Evolutionary conservation across 176 grass and related monocot genomes (phyloP).

Genomic region (Panicum miliaceum): DNA sequence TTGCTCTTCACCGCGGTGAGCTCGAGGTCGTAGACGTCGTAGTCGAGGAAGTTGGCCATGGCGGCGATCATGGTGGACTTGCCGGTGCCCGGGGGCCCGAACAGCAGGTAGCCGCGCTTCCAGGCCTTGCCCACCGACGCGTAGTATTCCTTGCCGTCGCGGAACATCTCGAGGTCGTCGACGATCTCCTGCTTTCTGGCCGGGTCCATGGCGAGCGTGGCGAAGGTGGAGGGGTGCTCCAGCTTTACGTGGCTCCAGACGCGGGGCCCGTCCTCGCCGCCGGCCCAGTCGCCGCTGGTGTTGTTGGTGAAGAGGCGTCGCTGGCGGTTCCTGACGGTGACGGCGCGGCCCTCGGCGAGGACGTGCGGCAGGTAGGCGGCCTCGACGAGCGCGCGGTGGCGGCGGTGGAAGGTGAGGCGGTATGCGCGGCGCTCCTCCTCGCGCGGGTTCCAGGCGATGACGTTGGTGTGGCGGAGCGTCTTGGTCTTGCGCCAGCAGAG

Average conservation of each 20-base stretch:
- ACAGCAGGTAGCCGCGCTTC: conserved; percentile 64
- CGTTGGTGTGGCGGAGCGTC: too few relatives aligned
- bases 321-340: conserved; percentile 47
- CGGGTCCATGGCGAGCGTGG: conserved; percentile 10
- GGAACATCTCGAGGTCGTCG: conserved; percentile 51
- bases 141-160: conserved; percentile 56
- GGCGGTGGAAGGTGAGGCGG: too few relatives aligned
- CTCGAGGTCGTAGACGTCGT: conserved; percentile 64
- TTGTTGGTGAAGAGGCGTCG: conserved; percentile 77
- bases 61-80: conserved; percentile 70
- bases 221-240: background rate
- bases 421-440: too few relatives aligned
- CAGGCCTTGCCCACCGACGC: conserved; percentile 52
- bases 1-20: conserved; percentile 23
- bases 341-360: too few relatives aligned
- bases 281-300: conserved; percentile 2
- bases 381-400: too few relatives aligned
- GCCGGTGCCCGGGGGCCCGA: conserved; percentile 60
- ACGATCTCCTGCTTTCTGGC: conserved; percentile 23
- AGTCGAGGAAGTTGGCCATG: conserved; percentile 58
- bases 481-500: too few relatives aligned
- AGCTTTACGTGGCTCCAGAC: background rate
- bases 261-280: background rate
- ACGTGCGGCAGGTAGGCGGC: too few relatives aligned
- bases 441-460: too few relatives aligned